A percentile compares a stretch with the other conserved stretches of the same genome.
Evolutionary conservation across 1,284 basidiomycete species (phyloP).

Genomic region (Gymnopus androsaceus): DNA sequence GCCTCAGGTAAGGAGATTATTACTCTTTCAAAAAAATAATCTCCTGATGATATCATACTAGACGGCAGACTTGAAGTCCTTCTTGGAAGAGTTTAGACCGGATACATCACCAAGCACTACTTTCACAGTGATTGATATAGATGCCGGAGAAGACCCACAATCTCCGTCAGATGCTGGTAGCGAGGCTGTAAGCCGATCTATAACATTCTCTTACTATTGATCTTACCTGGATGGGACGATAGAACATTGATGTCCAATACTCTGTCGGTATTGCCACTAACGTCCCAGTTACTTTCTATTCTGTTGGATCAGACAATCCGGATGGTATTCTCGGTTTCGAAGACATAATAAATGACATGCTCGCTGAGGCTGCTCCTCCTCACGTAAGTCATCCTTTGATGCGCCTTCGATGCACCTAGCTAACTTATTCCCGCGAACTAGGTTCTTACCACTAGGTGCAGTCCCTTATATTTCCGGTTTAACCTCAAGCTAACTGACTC

Average conservation of each 20-base stretch:
- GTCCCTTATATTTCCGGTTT: background rate
- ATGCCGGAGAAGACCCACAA: conserved; percentile 30
- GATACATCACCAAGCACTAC: conserved; percentile 35
- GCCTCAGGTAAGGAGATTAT: conserved; percentile 15
- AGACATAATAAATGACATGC: conserved; percentile 35
- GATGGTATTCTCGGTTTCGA: conserved; percentile 26
- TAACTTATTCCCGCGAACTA: too few species aligned
- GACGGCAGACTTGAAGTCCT: conserved; percentile 21
- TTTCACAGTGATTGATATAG: conserved; percentile 30
- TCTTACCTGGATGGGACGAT: background rate
- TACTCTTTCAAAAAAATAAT: background rate
- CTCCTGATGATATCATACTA: conserved; percentile 6
- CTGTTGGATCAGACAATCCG: conserved; percentile 21
- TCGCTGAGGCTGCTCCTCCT: conserved; percentile 30
- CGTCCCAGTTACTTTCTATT: conserved; percentile 28
- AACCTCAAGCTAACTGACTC: too few species aligned
- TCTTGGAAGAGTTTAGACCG: conserved; percentile 28
- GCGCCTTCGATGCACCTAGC: background rate
- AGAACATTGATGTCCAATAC: conserved; percentile 31
- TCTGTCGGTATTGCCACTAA: conserved; percentile 33
- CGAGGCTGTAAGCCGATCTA: conserved; percentile 25
- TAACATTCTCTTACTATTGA: background rate
- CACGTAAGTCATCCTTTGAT: too few species aligned
- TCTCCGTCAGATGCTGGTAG: conserved; percentile 31
- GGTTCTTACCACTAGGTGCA: conserved; percentile 26